Evolutionary conservation across 1,284 basidiomycete genomes (phyloP).

Genomic region (Pseudozyma hubeiensis): DNA sequence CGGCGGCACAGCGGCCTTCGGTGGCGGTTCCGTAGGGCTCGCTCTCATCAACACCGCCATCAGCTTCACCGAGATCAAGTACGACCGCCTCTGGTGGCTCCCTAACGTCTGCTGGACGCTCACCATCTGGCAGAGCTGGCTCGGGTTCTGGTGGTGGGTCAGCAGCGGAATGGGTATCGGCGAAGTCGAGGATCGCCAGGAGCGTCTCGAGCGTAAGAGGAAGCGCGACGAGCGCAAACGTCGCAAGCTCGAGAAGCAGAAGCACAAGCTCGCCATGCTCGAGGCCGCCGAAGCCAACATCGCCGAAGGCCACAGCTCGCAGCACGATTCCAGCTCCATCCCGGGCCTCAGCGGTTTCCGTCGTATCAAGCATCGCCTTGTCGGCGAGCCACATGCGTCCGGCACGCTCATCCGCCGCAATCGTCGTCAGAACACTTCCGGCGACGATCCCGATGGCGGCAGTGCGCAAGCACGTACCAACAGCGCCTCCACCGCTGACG

Average conservation of each 20-base stretch:
- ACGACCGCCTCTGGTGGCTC: constrained; percentile 67
- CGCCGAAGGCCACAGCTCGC: constrained; percentile 41
- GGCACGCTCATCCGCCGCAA: constrained; percentile 35
- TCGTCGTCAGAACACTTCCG: constrained; percentile 24
- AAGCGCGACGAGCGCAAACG: constrained; percentile 52
- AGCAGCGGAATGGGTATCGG: constrained; percentile 68
- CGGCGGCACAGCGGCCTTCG: constrained; percentile 94
- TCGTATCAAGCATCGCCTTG: constrained; percentile 45
- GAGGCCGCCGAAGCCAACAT: constrained; percentile 23
- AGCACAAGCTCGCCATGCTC: constrained; percentile 36
- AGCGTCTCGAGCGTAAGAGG: constrained; percentile 48
- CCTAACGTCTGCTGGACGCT: constrained; percentile 64
- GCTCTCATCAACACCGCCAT: constrained; percentile 64
- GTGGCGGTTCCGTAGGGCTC: constrained; percentile 71
- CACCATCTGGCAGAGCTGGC: constrained; percentile 68
- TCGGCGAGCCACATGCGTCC: constrained; percentile 27
- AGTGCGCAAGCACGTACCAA: constrained; percentile 2
- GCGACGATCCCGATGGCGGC: constrained; percentile 17
- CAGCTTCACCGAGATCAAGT: constrained; percentile 66
- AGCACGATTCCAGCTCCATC: constrained; percentile 49
- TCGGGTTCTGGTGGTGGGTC: constrained; percentile 69
- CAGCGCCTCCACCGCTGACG: constrained; percentile 17
- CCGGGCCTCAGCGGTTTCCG: constrained; percentile 47
- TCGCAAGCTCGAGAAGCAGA: constrained; percentile 50
- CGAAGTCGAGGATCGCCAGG: constrained; percentile 67